Base-by-base conservation (phyloP, 108 stramenopile genomes). In the Pseudonitzschia multistriata region DNA sequence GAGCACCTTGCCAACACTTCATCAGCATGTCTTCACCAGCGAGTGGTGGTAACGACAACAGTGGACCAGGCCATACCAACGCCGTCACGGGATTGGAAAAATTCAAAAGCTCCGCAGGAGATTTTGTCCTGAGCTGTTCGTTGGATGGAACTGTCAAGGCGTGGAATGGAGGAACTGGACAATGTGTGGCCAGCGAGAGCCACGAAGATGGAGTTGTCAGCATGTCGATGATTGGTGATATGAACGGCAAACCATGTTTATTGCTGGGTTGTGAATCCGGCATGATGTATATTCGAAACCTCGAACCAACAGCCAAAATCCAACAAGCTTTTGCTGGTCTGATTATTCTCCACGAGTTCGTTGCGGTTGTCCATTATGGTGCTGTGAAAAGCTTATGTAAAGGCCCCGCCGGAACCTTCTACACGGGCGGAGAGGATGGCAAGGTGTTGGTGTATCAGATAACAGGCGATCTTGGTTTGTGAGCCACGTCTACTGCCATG, bases 111-210 rank as follows among this genome's bases (percentile, higher is more conserved):
- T 8, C 74, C 37, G 68, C 74, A 36, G 87, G 86, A 34, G 79
- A 77, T 29, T 94, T 88, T 74, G 83, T 94, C 5, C 68, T 94
- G 64, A 86, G 83, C 66, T 83, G 85, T 25, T 81, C 81, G 14
- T 70, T 94, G 39, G 93, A 94, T 69, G 87, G 90, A 56, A 83
- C 85, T 19, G 81, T 94, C 56, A 88, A 87, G 80, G 93, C 88
- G 5, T 94, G 90, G 90, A 90, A 91, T 68, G 83, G 84, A 1
- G 68, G 71, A 3, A 89, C 88, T 34, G 93, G 90, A n/a, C 76
- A 86, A 34, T 90, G 88, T 57, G 88, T 94, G 1, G 83, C 79
- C 45, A 88, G 81, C 40, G 90, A 91, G 73, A 36, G 30, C 19
- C 87, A 91, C 68, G 87, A 83, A n/a, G 87, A 89, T 70, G 90